phyloP scores from a whole-genome alignment of 108 stramenopile genomes.

The Pseudonitzschia multiseries region DNA sequence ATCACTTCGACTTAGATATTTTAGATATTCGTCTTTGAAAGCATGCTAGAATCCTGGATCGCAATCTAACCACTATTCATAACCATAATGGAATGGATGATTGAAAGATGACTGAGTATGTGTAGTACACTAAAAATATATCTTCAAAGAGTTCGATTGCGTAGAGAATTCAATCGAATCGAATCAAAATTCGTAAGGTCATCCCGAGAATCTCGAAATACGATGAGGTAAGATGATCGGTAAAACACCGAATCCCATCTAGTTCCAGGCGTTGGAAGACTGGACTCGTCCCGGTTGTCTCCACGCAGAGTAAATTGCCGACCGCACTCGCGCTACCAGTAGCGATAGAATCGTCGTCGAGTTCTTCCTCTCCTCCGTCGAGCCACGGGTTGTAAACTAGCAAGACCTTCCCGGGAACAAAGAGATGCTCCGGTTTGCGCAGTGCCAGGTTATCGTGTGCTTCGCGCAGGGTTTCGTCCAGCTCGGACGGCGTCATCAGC shows the following conservation, averaged over 20 bases:
- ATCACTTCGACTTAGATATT: no score
- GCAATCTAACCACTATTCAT: no score
- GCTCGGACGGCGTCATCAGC: constrained; percentile 42
- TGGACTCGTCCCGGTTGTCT: constrained; percentile 54
- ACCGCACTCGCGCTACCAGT: background rate
- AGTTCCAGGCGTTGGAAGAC: constrained; percentile 58
- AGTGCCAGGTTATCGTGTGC: constrained; percentile 48
- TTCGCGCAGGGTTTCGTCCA: constrained; percentile 37
- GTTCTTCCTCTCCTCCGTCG: background rate
- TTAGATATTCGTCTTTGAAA: no score
- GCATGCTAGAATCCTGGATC: no score
- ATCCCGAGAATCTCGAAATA: constrained; percentile 44
- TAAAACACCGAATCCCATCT: constrained; percentile 55
- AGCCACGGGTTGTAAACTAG: constrained; percentile 56
- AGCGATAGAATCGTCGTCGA: background rate
- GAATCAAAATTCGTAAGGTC: constrained; percentile 25
- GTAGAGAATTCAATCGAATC: no score
- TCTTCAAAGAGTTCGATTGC: no score
- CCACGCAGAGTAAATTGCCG: constrained; percentile 17
- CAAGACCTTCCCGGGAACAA: constrained; percentile 57
- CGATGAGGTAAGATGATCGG: constrained; percentile 65
- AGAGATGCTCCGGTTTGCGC: constrained; percentile 60
- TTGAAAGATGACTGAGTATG: no score
- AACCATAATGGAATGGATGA: no score
- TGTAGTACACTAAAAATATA: no score